These are phyloP conservation scores for Berberis thunbergii DNA, from an alignment of 164 flowering plant species.

Conservation along the genomic window DNA sequence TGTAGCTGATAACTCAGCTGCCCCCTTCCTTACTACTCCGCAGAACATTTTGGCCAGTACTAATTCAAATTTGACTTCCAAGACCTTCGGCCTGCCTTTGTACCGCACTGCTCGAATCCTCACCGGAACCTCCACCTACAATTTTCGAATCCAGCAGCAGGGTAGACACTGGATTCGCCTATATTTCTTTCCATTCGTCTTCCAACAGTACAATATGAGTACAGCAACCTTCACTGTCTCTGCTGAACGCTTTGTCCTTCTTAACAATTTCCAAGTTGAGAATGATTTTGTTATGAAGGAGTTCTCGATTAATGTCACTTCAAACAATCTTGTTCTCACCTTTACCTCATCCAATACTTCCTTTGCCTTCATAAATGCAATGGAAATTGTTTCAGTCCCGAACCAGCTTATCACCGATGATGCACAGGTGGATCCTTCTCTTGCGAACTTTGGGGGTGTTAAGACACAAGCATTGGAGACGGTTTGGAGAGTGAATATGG, in stretches of 20 bases:
- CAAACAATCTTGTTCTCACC: slow-evolving; percentile 33
- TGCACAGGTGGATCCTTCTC: slow-evolving; percentile 14
- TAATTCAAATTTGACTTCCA: slow-evolving; percentile 19
- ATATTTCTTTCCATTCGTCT: slow-evolving; percentile 57
- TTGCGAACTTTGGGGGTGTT: slow-evolving; percentile 12
- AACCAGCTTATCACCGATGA: slow-evolving; percentile 39
- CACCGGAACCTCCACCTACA: slow-evolving; percentile 29
- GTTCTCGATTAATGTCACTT: slow-evolving; percentile 38
- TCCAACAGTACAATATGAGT: slow-evolving; percentile 28
- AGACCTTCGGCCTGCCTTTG: slow-evolving; percentile 18
- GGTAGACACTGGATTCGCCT: slow-evolving; percentile 85
- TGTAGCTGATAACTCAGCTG: slow-evolving; percentile 33
- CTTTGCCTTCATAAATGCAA: slow-evolving; percentile 68
- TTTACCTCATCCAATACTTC: slow-evolving; percentile 47
- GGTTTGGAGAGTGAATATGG: slow-evolving; percentile 73
- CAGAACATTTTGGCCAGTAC: slow-evolving; percentile 25
- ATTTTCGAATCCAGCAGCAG: slow-evolving; percentile 29
- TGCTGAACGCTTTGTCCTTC: slow-evolving; percentile 38
- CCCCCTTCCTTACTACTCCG: slow-evolving; percentile 31
- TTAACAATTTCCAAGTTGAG: slow-evolving; percentile 28
- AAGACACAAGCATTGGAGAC: slow-evolving; percentile 45
- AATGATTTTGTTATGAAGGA: slow-evolving; percentile 40
- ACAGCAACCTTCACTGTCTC: slow-evolving; percentile 50
- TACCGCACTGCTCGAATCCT: slow-evolving; percentile 54
- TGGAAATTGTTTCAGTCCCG: slow-evolving; percentile 70